Base-by-base conservation (phyloP, 2,329 filamentous ascomycete genomes). In the Rhynchosporium graminicola region DNA sequence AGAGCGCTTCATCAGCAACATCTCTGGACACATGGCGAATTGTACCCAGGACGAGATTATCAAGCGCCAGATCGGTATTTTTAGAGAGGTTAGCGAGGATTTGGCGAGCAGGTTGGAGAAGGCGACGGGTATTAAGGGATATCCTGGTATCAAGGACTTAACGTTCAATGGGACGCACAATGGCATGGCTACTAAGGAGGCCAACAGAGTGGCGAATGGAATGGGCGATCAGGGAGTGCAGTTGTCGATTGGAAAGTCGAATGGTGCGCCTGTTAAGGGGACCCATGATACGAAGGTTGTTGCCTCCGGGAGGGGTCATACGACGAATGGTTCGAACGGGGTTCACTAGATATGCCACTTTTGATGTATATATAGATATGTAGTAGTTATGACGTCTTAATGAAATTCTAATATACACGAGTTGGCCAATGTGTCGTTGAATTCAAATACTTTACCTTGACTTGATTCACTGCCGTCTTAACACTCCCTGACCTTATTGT, bases 11-110 rank as follows among this genome's bases (percentile, higher is more conserved):
- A 78, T 88, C 72, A 78, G 76, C 45, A 88, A 87, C 61, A 80
- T 87, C 3, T 79, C 82, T 0, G 83, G 83, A 2, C 86, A 88
- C 74, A 87, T 87, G 83, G 76, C 74, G 33, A 79, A 80, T 2
- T 87, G 84, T 72, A 77, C 76, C 55, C 77, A 85, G 48, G 76
- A 85, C 66, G 85, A 87, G 72, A 82, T 86, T 3, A 77, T 88
- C 73, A 87, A 85, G 79, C 77, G 85, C 15, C 83, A 87, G 74
- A 87, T 88, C 63, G 81, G 79, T 58, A 88, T 88, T 71, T 87
- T 87, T 79, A 78, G 85, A 1, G 84, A 87, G 70, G 85, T 88
- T 0, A 82, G 80, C 6, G 77, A 81, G 0, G 84, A 87, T 56
- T 76, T 88, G 33, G 85, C 84, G 0, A 71, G 75, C 9, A 76